Base-by-base conservation (phyloP, 257 asterid species). In the Solanum peruvianum region DNA sequence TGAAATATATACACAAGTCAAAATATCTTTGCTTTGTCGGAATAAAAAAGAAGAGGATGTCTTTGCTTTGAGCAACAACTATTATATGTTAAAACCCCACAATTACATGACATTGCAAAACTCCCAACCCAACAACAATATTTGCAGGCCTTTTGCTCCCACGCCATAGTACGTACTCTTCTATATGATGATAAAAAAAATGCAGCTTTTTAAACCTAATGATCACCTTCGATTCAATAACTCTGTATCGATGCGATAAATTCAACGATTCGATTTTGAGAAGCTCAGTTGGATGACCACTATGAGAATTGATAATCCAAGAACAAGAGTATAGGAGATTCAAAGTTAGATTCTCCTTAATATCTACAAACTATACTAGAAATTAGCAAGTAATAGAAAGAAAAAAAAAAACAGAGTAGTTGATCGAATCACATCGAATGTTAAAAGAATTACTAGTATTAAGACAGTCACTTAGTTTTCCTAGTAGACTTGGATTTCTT, bases 401-500 rank as follows among this genome's bases (percentile, higher is more conserved):
- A 14, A 33, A 7, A 7, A 33, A 15, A 18, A 20, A 20, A 18
- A 37, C 67, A 29, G 64, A 44, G 41, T 20, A 77, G 62, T 44
- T 44, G 84, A 31, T 80, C 18, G 44, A 1, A 49, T 80, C 67
- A 45, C 56, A 78, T 78, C 44, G 14, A 9, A 76, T 41, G 64
- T 47, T 47, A 80, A 80, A 47, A 47, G 85, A 80, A 80, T 80
- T 47, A 47, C 66, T 80, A 29, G 52, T 80, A 80, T 44, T 72
- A 47, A 47, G 67, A 10, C 27, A 47, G 21, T 92, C 93, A 93
- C 91, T 92, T 92, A 5, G 89, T 86, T 89, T 87, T 93, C 89
- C 93, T 93, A 6, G 86, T 90, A 42, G 98, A 93, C 88, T 91
- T 94, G 67, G 95, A 89, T 88, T 90, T 97, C 71, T 87, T 95